phyloP scores from a whole-genome alignment of 2,329 filamentous ascomycete species.

The Orbilia blumenaviensis region DNA sequence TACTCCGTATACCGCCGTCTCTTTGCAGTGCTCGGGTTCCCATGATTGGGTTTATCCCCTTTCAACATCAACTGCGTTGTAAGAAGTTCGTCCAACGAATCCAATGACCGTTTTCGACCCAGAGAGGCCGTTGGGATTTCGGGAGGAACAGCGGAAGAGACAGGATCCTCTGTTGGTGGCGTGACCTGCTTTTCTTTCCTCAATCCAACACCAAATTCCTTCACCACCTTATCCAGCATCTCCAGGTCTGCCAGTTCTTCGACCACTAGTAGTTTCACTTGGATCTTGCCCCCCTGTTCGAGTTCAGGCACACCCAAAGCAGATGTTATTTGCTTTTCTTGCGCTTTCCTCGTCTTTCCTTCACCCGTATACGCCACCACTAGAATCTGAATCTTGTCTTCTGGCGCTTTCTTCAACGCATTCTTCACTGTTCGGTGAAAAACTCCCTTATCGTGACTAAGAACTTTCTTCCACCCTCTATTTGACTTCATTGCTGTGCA shows the following conservation, averaged over 20 bases:
- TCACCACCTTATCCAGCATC: slow-evolving; percentile 16
- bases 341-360: slow-evolving; percentile 18
- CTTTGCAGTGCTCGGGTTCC: slow-evolving; percentile 6
- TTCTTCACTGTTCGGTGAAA: slow-evolving; percentile 31
- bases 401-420: slow-evolving; percentile 29
- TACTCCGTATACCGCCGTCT: slow-evolving; percentile 28
- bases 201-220: slow-evolving; percentile 24
- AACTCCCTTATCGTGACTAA: slow-evolving; percentile 41
- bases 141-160: background rate
- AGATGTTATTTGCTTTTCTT: slow-evolving; percentile 23
- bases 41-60: background rate
- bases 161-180: background rate
- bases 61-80: slow-evolving; percentile 29
- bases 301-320: slow-evolving; percentile 21
- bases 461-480: slow-evolving; percentile 31
- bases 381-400: slow-evolving; percentile 30
- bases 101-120: slow-evolving; percentile 27
- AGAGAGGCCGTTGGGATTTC: background rate
- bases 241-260: slow-evolving; percentile 27
- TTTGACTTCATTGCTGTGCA: slow-evolving; percentile 25
- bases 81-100: slow-evolving; percentile 33
- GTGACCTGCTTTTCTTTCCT: slow-evolving; percentile 1
- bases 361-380: slow-evolving; percentile 25
- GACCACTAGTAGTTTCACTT: slow-evolving; percentile 12
- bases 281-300: slow-evolving; percentile 29